These are phyloP conservation scores for Hyphodiscus sp. DNA, from an alignment of 2,329 filamentous ascomycete genomes.

Conservation along the genomic window DNA sequence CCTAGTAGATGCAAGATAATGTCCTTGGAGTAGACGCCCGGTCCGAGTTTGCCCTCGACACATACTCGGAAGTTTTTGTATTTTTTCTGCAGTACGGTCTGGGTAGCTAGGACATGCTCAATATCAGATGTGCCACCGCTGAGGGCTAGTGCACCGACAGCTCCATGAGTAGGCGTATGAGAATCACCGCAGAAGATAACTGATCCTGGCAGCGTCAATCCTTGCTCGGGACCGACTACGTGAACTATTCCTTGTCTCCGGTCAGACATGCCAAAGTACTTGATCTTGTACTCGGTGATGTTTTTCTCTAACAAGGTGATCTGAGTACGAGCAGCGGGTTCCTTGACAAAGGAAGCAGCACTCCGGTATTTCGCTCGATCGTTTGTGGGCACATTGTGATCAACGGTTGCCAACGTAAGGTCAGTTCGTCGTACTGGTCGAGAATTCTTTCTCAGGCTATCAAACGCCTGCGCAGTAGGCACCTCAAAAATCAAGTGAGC, in stretches of 20 bases:
- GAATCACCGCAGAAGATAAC: slow-evolving; percentile 97
- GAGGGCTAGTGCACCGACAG: slow-evolving; percentile 89
- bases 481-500: slow-evolving; percentile 94
- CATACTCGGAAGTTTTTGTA: slow-evolving; percentile 99
- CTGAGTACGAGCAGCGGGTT: slow-evolving; percentile 88
- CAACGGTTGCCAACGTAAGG: slow-evolving; percentile 92
- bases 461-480: slow-evolving; percentile 98
- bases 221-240: slow-evolving; percentile 96
- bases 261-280: slow-evolving; percentile 94
- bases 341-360: slow-evolving; percentile 87
- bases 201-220: slow-evolving; percentile 94
- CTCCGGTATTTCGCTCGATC: slow-evolving; percentile 91
- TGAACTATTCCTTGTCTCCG: slow-evolving; percentile 98
- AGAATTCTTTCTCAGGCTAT: slow-evolving; percentile 83
- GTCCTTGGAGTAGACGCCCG: slow-evolving; percentile 94
- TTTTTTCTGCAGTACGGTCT: slow-evolving; percentile 87
- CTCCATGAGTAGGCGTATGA: slow-evolving; percentile 96
- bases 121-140: slow-evolving; percentile 98
- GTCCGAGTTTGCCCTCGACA: slow-evolving; percentile 81
- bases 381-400: slow-evolving; percentile 93
- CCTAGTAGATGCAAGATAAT: slow-evolving; percentile 91
- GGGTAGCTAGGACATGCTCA: slow-evolving; percentile 94
- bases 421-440: slow-evolving; percentile 88
- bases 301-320: slow-evolving; percentile 96
- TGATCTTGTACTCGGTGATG: slow-evolving; percentile 91